phyloP scores from a whole-genome alignment of 2,329 filamentous ascomycete genomes.

The Colletotrichum orchidophilum region DNA sequence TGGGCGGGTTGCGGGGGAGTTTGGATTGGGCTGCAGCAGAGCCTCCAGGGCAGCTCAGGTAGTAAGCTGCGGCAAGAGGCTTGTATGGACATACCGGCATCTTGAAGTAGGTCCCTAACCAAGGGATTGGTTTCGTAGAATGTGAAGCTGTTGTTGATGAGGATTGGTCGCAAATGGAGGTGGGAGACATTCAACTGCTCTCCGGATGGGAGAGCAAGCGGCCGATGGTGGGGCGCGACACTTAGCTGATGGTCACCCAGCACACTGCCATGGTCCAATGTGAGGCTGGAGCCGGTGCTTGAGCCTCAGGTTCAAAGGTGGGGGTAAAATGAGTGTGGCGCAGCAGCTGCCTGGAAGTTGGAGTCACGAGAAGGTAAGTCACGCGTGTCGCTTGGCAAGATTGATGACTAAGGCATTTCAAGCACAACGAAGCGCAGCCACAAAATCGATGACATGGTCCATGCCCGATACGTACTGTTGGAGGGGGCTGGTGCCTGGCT shows the following conservation, averaged over 20 bases:
- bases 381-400: neutral
- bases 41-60: neutral
- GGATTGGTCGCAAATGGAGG: constrained; percentile 13
- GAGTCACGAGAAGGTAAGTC: neutral
- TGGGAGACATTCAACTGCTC: constrained; percentile 12
- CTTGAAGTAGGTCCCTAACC: constrained; percentile 43
- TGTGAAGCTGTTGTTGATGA: constrained; percentile 31
- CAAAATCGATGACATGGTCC: neutral
- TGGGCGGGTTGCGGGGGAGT: neutral
- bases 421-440: neutral
- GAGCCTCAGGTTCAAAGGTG: neutral
- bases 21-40: constrained; percentile 1
- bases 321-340: neutral
- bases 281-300: constrained; percentile 36
- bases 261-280: neutral
- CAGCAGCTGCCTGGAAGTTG: neutral
- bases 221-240: constrained; percentile 27
- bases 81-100: constrained; percentile 54
- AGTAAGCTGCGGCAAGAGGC: neutral
- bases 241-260: neutral
- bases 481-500: constrained; percentile 45
- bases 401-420: constrained; percentile 1
- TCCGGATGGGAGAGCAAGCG: constrained; percentile 2
- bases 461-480: neutral
- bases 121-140: constrained; percentile 29